Percentiles rank a stretch among this genome's conserved stretches.
Conservation (phyloP, 306 rosid genomes). For the Inga leiocalycina region DNA sequence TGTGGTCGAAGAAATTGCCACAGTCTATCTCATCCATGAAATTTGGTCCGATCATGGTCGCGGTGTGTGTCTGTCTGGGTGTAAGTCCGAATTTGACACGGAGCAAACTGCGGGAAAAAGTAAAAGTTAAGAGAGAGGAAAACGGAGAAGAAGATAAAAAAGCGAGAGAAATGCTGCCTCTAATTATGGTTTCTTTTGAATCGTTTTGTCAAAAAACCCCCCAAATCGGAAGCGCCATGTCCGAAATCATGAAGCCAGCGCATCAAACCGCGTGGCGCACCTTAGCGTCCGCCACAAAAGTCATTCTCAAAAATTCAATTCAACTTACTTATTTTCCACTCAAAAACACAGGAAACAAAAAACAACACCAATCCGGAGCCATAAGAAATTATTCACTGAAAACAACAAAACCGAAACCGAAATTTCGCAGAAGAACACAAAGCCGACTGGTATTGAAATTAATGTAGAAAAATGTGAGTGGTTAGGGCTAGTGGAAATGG, state of each 20-base stretch:
- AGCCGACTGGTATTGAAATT: too few relatives aligned
- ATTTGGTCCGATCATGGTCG: conserved; percentile 73
- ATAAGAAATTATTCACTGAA: too few relatives aligned
- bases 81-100: too few relatives aligned
- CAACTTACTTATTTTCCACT: too few relatives aligned
- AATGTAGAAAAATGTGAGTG: too few relatives aligned
- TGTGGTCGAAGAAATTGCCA: conserved; percentile 90
- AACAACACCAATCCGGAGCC: too few relatives aligned
- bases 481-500: too few relatives aligned
- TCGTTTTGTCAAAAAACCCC: not conserved
- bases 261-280: conserved; percentile 41
- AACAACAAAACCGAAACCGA: too few relatives aligned
- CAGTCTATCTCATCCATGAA: conserved; percentile 84
- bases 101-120: not conserved
- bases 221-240: not conserved
- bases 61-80: not conserved
- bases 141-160: not conserved
- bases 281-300: conserved; percentile 29
- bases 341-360: too few relatives aligned
- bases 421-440: too few relatives aligned
- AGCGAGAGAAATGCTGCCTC: not conserved
- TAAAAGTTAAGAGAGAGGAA: conserved; percentile 27
- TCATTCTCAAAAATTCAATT: not conserved
- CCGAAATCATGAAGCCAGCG: conserved; percentile 10
- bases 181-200: not conserved